phyloP scores from a whole-genome alignment of 163 green algal species.

The Chloroidium sp. region DNA sequence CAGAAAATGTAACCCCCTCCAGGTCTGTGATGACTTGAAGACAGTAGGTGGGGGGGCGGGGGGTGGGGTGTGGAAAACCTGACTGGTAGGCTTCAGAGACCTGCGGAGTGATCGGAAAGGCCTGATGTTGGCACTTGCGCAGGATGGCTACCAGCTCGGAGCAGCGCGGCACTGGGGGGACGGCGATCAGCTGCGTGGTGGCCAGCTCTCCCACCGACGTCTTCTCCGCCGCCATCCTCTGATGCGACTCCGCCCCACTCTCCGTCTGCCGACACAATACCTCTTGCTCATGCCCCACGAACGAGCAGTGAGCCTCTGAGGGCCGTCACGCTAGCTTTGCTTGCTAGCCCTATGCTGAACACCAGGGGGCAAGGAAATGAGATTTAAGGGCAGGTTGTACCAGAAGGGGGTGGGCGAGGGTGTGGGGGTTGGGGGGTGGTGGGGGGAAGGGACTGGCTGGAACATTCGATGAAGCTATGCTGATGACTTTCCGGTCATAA shows the following conservation, averaged over 20 bases:
- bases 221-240: slow-evolving; percentile 51
- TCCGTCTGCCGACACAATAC: slow-evolving; percentile 21
- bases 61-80: slow-evolving; percentile 1
- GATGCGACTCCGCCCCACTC: slow-evolving; percentile 29
- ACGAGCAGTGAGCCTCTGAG: background rate
- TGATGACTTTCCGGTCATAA: too few species aligned
- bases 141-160: slow-evolving; percentile 21
- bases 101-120: slow-evolving; percentile 28
- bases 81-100: slow-evolving; percentile 9
- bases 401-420: too few species aligned
- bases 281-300: background rate
- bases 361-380: too few species aligned
- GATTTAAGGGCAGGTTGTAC: too few species aligned
- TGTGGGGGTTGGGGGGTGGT: too few species aligned
- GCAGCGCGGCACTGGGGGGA: slow-evolving; percentile 36
- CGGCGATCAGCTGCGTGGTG: slow-evolving; percentile 33
- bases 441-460: too few species aligned
- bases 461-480: too few species aligned
- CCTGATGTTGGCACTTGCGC: slow-evolving; percentile 24
- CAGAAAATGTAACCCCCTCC: too few species aligned
- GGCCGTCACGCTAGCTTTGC: background rate
- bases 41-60: too few species aligned
- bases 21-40: too few species aligned
- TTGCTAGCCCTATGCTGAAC: too few species aligned
- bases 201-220: slow-evolving; percentile 41